Evolutionary conservation across 805 yeast species (phyloP), one percentile per base, ranked within the genome.

Genomic region (Kuraishia piskuri): DNA sequence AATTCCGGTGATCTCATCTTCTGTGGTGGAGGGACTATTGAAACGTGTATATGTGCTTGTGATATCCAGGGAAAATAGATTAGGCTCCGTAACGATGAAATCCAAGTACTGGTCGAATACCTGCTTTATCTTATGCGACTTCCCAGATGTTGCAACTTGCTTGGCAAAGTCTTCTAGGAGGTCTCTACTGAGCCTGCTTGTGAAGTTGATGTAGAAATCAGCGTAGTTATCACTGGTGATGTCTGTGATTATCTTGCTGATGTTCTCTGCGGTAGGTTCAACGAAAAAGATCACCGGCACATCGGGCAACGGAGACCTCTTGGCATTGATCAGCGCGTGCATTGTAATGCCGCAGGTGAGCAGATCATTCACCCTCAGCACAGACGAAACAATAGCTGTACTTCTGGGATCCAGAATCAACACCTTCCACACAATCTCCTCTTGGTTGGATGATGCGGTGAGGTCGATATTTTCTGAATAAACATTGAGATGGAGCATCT

Each of bases 221-320:
- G 89, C 88, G 66, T 94, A 94, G 59, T 83, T 82, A 56, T 88
- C 95, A 47, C 73, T 72, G 26, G 80, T 78, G 53, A 94, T 69
- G 65, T 94, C 99, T 50, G 80, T 77, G 10, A 88, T 78, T 40
- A 94, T 87, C 31, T 70, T 64, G 26, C 79, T 71, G 46, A 94
- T 75, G 64, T 94, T 94, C 50, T 81, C 92, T 24, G 77, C 72
- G 0, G 94, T 87, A 5, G 99, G 98, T 54, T 87, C 86, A 36
- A 94, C 86, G 61, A 94, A 92, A 69, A 94, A 94, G 49, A 94
- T 81, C 2, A 83, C 98, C 0, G 98, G 97, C 14, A 92, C 98
- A 62, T 94, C 99, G 1, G 96, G 91, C 51, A 94, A 75, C 1
- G 92, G 79, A n/a, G 91, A 81, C 56, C 99, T 76, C 54, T 78